Percentiles rank a stretch among this genome's conserved stretches.
Evolutionary conservation across 306 rosid species (phyloP).

Genomic region (Sphenostylis stenocarpa): DNA sequence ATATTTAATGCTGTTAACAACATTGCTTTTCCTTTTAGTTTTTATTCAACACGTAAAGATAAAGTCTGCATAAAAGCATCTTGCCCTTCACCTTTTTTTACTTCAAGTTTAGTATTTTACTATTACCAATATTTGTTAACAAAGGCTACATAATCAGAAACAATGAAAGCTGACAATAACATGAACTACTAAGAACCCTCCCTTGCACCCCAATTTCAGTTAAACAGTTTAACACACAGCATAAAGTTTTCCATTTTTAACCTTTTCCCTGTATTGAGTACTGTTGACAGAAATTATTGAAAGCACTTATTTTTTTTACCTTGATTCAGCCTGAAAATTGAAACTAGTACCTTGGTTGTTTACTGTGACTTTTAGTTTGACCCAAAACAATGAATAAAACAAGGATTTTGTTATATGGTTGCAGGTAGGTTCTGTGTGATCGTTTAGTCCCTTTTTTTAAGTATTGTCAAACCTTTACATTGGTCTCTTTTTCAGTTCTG

Average conservation of each 20-base stretch:
- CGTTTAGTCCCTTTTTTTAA: no score
- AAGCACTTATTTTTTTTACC: constrained; percentile 33
- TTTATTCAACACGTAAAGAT: constrained; percentile 67
- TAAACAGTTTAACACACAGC: not conserved
- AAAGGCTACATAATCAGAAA: not conserved
- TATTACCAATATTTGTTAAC: constrained; percentile 2
- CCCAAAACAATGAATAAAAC: not conserved
- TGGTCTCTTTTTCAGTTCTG: not conserved
- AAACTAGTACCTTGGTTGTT: not conserved
- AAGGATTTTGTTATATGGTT: not conserved
- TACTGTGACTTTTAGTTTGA: not conserved
- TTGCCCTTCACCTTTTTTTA: constrained; percentile 62
- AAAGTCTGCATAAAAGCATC: constrained; percentile 64
- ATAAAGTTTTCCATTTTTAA: constrained; percentile 25
- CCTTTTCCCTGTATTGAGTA: constrained; percentile 10
- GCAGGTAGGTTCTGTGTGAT: constrained; percentile 2
- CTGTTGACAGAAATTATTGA: constrained; percentile 21
- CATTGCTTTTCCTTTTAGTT: constrained; percentile 51
- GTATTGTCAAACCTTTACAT: not conserved
- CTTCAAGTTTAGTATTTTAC: constrained; percentile 34
- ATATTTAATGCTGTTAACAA: constrained; percentile 32
- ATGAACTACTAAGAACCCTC: not conserved
- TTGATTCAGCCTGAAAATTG: constrained; percentile 17
- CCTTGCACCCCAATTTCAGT: constrained; percentile 11
- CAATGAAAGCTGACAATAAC: not conserved